Evolutionary conservation across 441 rosid genomes (phyloP).

Genomic region (Macaranga tanarius): DNA sequence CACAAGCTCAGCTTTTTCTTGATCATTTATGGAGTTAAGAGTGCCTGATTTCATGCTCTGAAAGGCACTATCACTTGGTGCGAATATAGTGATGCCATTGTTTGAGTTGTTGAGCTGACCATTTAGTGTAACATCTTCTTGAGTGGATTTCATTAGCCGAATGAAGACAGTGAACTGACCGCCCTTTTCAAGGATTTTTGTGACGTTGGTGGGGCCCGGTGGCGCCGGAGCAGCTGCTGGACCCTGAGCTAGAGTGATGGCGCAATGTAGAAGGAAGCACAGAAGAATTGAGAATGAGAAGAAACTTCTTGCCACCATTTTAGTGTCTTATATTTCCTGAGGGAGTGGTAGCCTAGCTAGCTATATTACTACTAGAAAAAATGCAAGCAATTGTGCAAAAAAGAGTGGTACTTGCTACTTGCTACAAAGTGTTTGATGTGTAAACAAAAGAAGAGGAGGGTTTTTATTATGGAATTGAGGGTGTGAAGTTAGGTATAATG

Average conservation of each 20-base stretch:
- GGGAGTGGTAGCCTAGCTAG: background rate
- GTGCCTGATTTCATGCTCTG: constrained; percentile 62
- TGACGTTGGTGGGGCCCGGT: constrained; percentile 62
- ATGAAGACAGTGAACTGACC: constrained; percentile 68
- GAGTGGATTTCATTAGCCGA: constrained; percentile 64
- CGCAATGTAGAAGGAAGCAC: constrained; percentile 36
- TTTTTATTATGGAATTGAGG: constrained; percentile 29
- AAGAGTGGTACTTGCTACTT: constrained; percentile 11
- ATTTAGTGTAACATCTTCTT: constrained; percentile 50
- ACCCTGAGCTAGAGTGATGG: constrained; percentile 39
- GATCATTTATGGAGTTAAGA: constrained; percentile 56
- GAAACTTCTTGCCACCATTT: constrained; percentile 29
- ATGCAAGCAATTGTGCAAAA: constrained; percentile 4
- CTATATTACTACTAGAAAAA: background rate
- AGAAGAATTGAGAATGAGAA: constrained; percentile 31
- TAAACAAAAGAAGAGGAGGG: constrained; percentile 16
- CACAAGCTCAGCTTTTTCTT: constrained; percentile 61
- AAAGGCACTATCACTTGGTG: constrained; percentile 71
- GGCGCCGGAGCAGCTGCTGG: constrained; percentile 33
- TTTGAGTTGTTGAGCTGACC: constrained; percentile 76
- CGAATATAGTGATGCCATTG: constrained; percentile 82
- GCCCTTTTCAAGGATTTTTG: constrained; percentile 72
- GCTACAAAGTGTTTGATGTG: constrained; percentile 15
- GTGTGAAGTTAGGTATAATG: constrained; percentile 35
- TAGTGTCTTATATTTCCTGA: constrained; percentile 7